These are phyloP conservation scores for Apiotrichum gamsii DNA, from an alignment of 1,284 basidiomycete genomes.

Conservation along the genomic window DNA sequence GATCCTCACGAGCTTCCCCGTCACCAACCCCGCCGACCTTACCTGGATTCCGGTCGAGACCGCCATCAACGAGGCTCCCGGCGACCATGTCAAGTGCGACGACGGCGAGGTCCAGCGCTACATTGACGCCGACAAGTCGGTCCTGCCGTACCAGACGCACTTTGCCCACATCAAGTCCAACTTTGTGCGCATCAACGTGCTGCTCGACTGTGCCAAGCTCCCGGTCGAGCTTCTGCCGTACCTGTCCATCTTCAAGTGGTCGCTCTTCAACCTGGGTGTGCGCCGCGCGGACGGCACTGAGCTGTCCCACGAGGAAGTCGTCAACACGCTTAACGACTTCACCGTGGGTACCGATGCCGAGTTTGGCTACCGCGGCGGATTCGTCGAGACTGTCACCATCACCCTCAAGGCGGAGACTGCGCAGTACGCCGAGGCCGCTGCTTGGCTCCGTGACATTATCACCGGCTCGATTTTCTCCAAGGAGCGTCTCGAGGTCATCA, in stretches of 20 bases:
- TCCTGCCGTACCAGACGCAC: conserved; percentile 82
- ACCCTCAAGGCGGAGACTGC: conserved; percentile 75
- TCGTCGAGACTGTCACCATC: conserved; percentile 70
- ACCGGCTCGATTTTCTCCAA: conserved; percentile 73
- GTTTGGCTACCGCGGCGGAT: conserved; percentile 63
- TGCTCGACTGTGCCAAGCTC: conserved; percentile 67
- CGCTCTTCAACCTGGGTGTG: conserved; percentile 87
- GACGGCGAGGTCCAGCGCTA: conserved; percentile 54
- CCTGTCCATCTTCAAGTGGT: conserved; percentile 71
- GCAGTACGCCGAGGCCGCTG: conserved; percentile 73
- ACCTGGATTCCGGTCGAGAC: conserved; percentile 90
- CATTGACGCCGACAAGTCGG: conserved; percentile 62
- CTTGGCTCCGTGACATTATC: conserved; percentile 86
- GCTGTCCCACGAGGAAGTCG: conserved; percentile 80
- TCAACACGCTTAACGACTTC: conserved; percentile 76
- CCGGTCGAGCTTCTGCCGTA: conserved; percentile 71
- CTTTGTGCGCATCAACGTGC: conserved; percentile 76
- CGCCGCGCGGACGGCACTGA: conserved; percentile 62
- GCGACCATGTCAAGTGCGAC: conserved; percentile 22
- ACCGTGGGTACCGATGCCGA: conserved; percentile 79
- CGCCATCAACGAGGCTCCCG: conserved; percentile 39
- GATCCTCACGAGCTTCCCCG: conserved; percentile 74
- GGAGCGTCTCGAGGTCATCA: conserved; percentile 75
- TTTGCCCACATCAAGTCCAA: conserved; percentile 89
- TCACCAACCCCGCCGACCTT: conserved; percentile 79